phyloP scores from a whole-genome alignment of 345 rosid genomes.

The Cardamine resedifolia region DNA sequence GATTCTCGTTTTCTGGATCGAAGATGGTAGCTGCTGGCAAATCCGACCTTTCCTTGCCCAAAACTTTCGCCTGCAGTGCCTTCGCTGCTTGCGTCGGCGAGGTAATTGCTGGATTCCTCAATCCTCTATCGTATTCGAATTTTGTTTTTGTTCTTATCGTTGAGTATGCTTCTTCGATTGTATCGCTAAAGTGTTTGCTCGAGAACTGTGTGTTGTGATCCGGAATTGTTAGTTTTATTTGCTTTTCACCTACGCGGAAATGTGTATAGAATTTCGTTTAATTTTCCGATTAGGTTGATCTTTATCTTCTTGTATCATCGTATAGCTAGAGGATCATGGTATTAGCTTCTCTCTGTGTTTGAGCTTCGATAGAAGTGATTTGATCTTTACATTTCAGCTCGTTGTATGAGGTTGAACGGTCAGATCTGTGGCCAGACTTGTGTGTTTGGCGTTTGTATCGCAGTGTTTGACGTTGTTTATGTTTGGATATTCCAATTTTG shows the following conservation, averaged over 20 bases:
- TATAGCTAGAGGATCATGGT: slow-evolving; percentile 4
- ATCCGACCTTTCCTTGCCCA: slow-evolving; percentile 80
- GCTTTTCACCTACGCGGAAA: slow-evolving; percentile 2
- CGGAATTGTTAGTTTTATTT: not conserved
- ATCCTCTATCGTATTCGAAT: not conserved
- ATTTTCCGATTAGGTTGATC: slow-evolving; percentile 8
- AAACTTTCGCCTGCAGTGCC: slow-evolving; percentile 84
- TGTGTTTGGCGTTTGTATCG: not conserved
- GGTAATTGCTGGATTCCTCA: slow-evolving; percentile 39
- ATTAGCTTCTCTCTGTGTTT: not conserved
- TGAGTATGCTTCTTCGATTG: slow-evolving; percentile 15
- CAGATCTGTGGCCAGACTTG: slow-evolving; percentile 23
- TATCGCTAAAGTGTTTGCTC: not conserved
- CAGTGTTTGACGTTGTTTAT: not conserved
- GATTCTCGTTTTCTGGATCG: not conserved
- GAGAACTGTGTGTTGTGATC: not conserved
- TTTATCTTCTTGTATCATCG: slow-evolving; percentile 4
- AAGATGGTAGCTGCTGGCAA: slow-evolving; percentile 81
- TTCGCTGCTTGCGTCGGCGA: slow-evolving; percentile 97
- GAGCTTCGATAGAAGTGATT: not conserved
- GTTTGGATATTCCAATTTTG: not conserved
- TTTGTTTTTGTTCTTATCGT: not conserved
- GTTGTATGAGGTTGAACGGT: not conserved
- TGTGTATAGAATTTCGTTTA: not conserved
- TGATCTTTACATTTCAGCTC: not conserved